These are phyloP conservation scores for Arthrobotrys iridis DNA, from an alignment of 2,329 filamentous ascomycete species.

Conservation along the genomic window DNA sequence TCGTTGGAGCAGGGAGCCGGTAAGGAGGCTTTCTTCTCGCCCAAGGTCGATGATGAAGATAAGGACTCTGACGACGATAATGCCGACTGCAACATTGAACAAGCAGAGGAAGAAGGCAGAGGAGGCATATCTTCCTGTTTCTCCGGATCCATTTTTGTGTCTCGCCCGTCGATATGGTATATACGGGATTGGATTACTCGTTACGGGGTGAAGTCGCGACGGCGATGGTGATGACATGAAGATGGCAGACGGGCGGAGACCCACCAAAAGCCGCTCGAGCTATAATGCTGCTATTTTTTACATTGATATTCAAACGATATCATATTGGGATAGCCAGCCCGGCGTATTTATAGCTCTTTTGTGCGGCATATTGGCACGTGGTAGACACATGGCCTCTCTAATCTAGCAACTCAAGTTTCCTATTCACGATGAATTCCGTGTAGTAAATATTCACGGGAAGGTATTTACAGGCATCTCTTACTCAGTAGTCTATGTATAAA, in stretches of 20 bases:
- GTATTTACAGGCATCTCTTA: no score
- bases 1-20: background rate
- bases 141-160: constrained; percentile 2
- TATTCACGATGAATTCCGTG: background rate
- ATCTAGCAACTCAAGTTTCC: no score
- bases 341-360: background rate
- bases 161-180: no score
- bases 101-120: background rate
- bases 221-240: constrained; percentile 4
- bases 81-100: background rate
- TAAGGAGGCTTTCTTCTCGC: background rate
- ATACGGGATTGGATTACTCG: no score
- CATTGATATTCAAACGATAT: background rate
- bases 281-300: background rate
- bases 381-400: background rate
- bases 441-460: background rate
- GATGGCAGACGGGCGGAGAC: background rate
- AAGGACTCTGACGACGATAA: background rate
- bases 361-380: background rate
- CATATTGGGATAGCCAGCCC: background rate
- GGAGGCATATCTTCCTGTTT: background rate
- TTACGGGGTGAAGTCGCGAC: background rate
- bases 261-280: background rate
- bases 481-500: no score
- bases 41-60: background rate